These are phyloP conservation scores for Cetradonia linearis DNA, from an alignment of 495 filamentous ascomycete species.

Conservation along the genomic window DNA sequence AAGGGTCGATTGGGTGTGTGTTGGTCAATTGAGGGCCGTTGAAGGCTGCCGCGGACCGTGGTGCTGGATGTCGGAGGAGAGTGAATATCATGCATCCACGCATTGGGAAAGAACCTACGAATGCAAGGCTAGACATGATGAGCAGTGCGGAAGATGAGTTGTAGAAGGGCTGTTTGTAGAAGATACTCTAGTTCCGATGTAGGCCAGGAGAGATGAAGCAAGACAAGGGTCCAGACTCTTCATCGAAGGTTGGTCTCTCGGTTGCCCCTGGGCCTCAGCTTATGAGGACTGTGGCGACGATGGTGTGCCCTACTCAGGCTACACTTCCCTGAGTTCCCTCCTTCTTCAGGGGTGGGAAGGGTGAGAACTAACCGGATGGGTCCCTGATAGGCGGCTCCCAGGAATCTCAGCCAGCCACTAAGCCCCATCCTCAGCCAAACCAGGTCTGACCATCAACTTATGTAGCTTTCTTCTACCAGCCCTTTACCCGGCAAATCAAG, in stretches of 20 bases:
- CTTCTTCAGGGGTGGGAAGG: neutral
- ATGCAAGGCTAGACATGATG: conserved; percentile 1
- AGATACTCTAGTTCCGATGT: conserved; percentile 2
- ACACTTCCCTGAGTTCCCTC: neutral
- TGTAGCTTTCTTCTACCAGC: no score
- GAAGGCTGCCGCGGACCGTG: neutral
- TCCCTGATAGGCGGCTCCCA: neutral
- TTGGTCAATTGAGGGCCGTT: neutral
- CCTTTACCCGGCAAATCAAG: neutral
- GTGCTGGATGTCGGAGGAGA: conserved; percentile 2
- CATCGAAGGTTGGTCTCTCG: neutral
- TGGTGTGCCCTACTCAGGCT: neutral
- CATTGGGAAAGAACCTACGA: neutral
- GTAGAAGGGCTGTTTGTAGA: neutral
- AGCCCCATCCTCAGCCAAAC: neutral
- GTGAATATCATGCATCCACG: neutral
- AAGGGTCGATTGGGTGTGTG: neutral
- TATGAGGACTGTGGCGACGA: neutral
- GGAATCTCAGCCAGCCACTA: neutral
- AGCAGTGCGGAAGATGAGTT: neutral
- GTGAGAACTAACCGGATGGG: neutral
- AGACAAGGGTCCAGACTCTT: conserved; percentile 1
- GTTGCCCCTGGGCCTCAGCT: neutral
- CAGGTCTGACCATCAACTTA: neutral
- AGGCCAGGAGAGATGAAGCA: conserved; percentile 2